phyloP scores from a whole-genome alignment of 139 green algal genomes.

The Pleodorina starrii region DNA sequence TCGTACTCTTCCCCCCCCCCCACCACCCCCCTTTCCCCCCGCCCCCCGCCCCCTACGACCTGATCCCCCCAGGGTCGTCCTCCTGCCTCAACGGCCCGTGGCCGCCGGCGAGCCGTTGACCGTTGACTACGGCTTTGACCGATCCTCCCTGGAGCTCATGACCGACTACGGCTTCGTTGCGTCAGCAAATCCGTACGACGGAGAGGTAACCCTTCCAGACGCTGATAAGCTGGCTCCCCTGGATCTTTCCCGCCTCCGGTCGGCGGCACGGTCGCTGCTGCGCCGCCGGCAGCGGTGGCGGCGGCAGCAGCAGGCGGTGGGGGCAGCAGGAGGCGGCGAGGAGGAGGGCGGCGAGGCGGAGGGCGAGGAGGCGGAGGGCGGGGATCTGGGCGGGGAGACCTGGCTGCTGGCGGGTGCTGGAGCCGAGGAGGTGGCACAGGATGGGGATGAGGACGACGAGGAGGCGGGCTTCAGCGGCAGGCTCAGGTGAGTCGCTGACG shows the following conservation, averaged over 20 bases:
- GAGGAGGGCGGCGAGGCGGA: neutral
- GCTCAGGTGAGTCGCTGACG: neutral
- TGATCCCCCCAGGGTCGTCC: constrained; percentile 21
- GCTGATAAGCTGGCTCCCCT: constrained; percentile 38
- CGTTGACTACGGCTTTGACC: constrained; percentile 41
- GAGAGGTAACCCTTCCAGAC: neutral
- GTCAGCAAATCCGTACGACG: constrained; percentile 17
- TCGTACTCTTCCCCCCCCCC: too few species aligned
- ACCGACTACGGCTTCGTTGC: constrained; percentile 39
- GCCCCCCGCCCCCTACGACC: too few species aligned
- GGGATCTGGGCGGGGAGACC: neutral
- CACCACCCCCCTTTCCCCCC: too few species aligned
- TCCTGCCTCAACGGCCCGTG: constrained; percentile 12
- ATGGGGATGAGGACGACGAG: neutral
- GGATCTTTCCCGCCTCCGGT: neutral
- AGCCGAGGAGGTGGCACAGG: neutral
- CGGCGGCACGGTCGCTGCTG: neutral
- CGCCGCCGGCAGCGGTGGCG: constrained; percentile 2
- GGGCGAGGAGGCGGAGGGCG: neutral
- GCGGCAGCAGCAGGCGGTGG: neutral
- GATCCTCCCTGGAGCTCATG: constrained; percentile 45
- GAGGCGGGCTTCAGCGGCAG: constrained; percentile 10
- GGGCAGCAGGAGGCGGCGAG: neutral
- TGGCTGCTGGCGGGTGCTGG: neutral
- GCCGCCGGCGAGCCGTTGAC: constrained; percentile 37